Evolutionary conservation across 2,329 filamentous ascomycete species (phyloP), one percentile per base, ranked within the genome.

Genomic region (Colletotrichum sp.): DNA sequence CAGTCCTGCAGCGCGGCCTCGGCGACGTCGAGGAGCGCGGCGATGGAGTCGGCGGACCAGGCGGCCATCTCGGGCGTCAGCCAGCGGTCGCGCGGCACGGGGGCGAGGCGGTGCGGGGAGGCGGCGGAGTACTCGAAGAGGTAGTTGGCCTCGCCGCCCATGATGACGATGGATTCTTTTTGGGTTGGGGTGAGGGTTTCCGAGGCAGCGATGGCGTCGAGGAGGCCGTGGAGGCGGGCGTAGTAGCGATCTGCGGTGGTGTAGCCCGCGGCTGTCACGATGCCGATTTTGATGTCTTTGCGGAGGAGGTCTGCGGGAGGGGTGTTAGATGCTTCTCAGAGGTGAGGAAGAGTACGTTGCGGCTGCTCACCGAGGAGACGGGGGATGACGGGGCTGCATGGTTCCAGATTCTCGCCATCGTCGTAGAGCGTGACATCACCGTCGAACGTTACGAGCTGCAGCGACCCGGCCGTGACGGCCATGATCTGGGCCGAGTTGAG

Each of bases 391-490:
- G 95, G 94, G 82, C 94, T 98, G 19, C 91, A 89, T 1, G 93
- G 88, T 71, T 93, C 92, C 11, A 99, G 88, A 78, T 92, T 95
- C 80, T 95, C 90, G 15, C 97, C 97, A 81, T 99, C 94, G 73
- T 96, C 94, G 83, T 99, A 99, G 27, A 99, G 90, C 2, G 97
- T 99, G 67, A 99, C 96, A 85, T 99, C 97, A 85, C 97, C 97
- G 84, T 99, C 97, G 83, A 99, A 99, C 0, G 97, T 99, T 70
- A 98, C 93, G 6, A 99, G 90, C 79, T 97, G 93, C 11, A 98
- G 89, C 6, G 92, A 90, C 27, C 94, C 93, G 60, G 63, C 57
- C 19, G 95, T 94, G n/a, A 98, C 91, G 52, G 95, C 95, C 93
- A 98, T 96, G 76, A 96, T 90, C 85, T 99, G 97, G 22, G 97